Evolutionary conservation across 2,329 filamentous ascomycete genomes (phyloP), one percentile per base, ranked within the genome.

Genomic region (Nakataea oryzae): DNA sequence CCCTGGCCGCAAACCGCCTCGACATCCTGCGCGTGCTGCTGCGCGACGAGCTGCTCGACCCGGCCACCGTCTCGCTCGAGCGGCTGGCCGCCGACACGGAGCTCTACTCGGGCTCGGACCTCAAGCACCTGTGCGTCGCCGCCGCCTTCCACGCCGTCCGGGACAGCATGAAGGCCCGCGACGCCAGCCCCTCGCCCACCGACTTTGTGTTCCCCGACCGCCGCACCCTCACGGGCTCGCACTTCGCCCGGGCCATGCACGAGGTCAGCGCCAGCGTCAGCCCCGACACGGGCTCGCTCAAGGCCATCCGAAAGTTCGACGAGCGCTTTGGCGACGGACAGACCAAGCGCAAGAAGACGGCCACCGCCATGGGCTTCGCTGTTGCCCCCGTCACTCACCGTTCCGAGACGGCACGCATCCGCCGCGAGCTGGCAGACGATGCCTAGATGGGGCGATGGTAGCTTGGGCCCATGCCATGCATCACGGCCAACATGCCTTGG

Each of bases 221-320:
- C 67, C 84, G 91, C 12, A 82, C 81, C 0, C 79, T 99, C 32
- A 79, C 77, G 3, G 74, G 76, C 27, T 74, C 79, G 2, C 95
- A 99, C 75, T 97, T 99, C 70, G 89, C 93, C 21, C 88, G 86
- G 67, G 95, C 91, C 2, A 80, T 96, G 69, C 83, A 86, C 69
- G 93, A 97, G 74, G 96, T 99, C 67, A 90, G 88, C 62, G 92
- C 95, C 0, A 96, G 90, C 69, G 93, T 97, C 67, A 93, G 86
- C 68, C 93, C 97, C 74, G 93, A 99, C 70, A 97, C 97, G 93
- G 81, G 85, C 59, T 91, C 86, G 34, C 78, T 99, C 65, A 85
- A 86, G 66, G 90, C 90, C 14, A 96, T 99, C 69, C 84, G 91
- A 68, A 96, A 96, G 75, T 99, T 97, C 70, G 95, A 99, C 71